Percentiles rank a stretch among this genome's conserved stretches.
phyloP scores from a whole-genome alignment of 1,139 yeast genomes.

The Geotrichum fermentans region DNA sequence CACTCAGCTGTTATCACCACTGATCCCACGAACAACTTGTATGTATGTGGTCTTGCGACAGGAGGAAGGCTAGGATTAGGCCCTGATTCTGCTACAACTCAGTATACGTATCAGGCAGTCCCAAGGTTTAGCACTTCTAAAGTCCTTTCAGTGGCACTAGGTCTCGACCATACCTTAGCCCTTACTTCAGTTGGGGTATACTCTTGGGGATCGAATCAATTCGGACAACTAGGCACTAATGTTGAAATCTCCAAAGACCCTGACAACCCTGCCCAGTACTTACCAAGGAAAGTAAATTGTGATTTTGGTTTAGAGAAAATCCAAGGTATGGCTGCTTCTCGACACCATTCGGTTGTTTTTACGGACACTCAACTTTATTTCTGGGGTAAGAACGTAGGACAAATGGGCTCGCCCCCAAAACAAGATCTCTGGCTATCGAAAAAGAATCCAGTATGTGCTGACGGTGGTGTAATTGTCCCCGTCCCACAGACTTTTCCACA shows the following conservation, averaged over 20 bases:
- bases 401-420: slow-evolving; percentile 56
- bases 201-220: slow-evolving; percentile 74
- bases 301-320: slow-evolving; percentile 46
- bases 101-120: slow-evolving; percentile 40
- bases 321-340: slow-evolving; percentile 62
- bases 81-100: slow-evolving; percentile 25
- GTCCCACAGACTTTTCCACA: slow-evolving; percentile 16
- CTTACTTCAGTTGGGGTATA: slow-evolving; percentile 52
- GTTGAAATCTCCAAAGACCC: slow-evolving; percentile 34
- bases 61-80: slow-evolving; percentile 69
- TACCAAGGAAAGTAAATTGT: slow-evolving; percentile 46
- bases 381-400: slow-evolving; percentile 88
- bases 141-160: slow-evolving; percentile 47
- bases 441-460: slow-evolving; percentile 20
- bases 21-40: slow-evolving; percentile 46
- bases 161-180: slow-evolving; percentile 64
- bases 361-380: slow-evolving; percentile 49
- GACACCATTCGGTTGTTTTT: slow-evolving; percentile 64
- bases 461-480: slow-evolving; percentile 22
- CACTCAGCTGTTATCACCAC: slow-evolving; percentile 60
- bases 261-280: slow-evolving; percentile 35
- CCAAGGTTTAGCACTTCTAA: slow-evolving; percentile 37
- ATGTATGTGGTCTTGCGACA: slow-evolving; percentile 62
- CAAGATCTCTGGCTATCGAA: slow-evolving; percentile 17
- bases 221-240: slow-evolving; percentile 55